These are phyloP conservation scores for Polyporus arcularius DNA, from an alignment of 768 basidiomycete genomes.

Conservation along the genomic window DNA sequence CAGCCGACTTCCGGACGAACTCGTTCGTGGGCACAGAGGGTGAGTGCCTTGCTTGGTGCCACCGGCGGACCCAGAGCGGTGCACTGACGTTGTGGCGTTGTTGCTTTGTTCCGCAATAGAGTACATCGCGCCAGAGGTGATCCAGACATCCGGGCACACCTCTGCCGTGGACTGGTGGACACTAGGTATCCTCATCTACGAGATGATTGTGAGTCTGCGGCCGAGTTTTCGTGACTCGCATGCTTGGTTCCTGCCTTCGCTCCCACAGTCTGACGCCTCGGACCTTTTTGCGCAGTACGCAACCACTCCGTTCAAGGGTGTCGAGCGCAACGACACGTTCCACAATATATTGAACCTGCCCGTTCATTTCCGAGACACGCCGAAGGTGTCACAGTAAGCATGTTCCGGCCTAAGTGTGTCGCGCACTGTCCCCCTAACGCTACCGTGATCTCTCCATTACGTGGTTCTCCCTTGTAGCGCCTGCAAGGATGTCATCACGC, in stretches of 20 bases:
- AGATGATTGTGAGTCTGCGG: constrained; percentile 86
- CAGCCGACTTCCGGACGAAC: constrained; percentile 96
- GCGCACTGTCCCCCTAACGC: constrained; percentile 11
- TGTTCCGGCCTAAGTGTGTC: constrained; percentile 10
- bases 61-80: constrained; percentile 9
- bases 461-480: constrained; percentile 48
- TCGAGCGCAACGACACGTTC: constrained; percentile 93
- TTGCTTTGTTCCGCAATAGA: constrained; percentile 52
- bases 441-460: constrained; percentile 10
- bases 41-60: constrained; percentile 33
- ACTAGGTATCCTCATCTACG: constrained; percentile 95
- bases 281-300: constrained; percentile 67
- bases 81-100: constrained; percentile 19
- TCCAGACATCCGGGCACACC: constrained; percentile 94
- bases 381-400: constrained; percentile 74
- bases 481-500: constrained; percentile 84
- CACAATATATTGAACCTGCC: constrained; percentile 88
- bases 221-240: not conserved
- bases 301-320: constrained; percentile 98
- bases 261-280: constrained; percentile 19
- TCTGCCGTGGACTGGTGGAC: constrained; percentile 99
- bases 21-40: constrained; percentile 99
- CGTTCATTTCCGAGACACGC: constrained; percentile 84
- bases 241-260: constrained; percentile 7
- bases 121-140: constrained; percentile 99